These are phyloP conservation scores for Aspergillus spinulosporus DNA, from an alignment of 2,329 filamentous ascomycete species.

Conservation along the genomic window DNA sequence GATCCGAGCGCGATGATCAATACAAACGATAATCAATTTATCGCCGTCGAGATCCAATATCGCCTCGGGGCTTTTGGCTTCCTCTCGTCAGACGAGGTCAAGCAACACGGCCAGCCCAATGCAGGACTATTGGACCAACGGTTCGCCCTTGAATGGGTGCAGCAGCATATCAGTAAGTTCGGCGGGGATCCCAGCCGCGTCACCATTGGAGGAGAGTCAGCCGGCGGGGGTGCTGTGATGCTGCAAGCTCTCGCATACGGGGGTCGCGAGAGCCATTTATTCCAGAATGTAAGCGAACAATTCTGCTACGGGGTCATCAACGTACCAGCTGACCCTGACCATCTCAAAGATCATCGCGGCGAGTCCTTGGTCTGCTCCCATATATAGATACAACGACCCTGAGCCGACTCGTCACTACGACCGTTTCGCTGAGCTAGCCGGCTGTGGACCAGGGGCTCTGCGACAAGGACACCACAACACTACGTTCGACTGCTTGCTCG, in stretches of 20 bases:
- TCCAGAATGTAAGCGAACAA: slow-evolving; percentile 26
- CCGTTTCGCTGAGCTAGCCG: slow-evolving; percentile 45
- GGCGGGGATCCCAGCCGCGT: slow-evolving; percentile 10
- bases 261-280: slow-evolving; percentile 16
- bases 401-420: slow-evolving; percentile 50
- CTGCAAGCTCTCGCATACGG: slow-evolving; percentile 15
- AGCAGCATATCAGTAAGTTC: slow-evolving; percentile 13
- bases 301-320: neutral
- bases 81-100: slow-evolving; percentile 53
- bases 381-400: slow-evolving; percentile 53
- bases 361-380: slow-evolving; percentile 56
- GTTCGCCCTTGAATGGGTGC: slow-evolving; percentile 16
- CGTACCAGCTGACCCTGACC: too few species aligned
- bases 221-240: slow-evolving; percentile 14
- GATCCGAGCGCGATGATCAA: slow-evolving; percentile 48
- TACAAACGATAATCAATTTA: slow-evolving; percentile 50
- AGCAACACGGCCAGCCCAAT: slow-evolving; percentile 22
- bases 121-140: slow-evolving; percentile 16
- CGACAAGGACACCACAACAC: neutral
- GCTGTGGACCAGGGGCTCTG: slow-evolving; percentile 33
- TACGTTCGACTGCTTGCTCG: slow-evolving; percentile 45
- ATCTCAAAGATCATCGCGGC: slow-evolving; percentile 37
- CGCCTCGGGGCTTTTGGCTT: slow-evolving; percentile 30
- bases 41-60: slow-evolving; percentile 54
- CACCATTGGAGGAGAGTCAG: slow-evolving; percentile 14